Conservation (phyloP, 2,329 filamentous ascomycete species). For the Colletotrichum salicis region DNA sequence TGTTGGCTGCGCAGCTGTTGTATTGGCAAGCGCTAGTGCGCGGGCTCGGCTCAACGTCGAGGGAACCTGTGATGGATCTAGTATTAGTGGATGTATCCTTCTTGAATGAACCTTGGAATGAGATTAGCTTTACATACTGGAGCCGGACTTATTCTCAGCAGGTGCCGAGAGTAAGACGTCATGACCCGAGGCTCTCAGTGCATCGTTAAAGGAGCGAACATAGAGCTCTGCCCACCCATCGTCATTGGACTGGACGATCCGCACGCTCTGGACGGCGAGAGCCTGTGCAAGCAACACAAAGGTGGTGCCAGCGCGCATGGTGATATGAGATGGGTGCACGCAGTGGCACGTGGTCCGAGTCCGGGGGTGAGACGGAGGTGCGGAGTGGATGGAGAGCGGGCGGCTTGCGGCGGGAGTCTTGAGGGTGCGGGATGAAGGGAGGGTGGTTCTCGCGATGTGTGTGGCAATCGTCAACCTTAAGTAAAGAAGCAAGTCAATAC, state of each 20-base stretch:
- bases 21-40: conserved; percentile 67
- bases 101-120: neutral
- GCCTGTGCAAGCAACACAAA: conserved; percentile 31
- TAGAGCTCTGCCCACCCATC: conserved; percentile 81
- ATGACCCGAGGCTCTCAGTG: conserved; percentile 65
- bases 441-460: too few relatives aligned
- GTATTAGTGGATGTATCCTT: conserved; percentile 69
- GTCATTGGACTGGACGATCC: conserved; percentile 70
- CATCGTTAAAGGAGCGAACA: conserved; percentile 67
- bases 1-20: conserved; percentile 67
- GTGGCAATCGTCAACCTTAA: conserved; percentile 7
- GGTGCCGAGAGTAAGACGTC: conserved; percentile 71
- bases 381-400: neutral
- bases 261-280: conserved; percentile 46
- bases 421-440: neutral
- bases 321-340: neutral
- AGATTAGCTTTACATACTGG: neutral
- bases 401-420: neutral
- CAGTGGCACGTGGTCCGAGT: neutral
- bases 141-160: conserved; percentile 72
- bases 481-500: conserved; percentile 10
- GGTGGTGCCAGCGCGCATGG: conserved; percentile 21
- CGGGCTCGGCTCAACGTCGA: conserved; percentile 54
- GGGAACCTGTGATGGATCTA: conserved; percentile 58
- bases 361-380: neutral